Evolutionary conservation across 139 green algal genomes (phyloP).

Genomic region (Asterochloris sp.): DNA sequence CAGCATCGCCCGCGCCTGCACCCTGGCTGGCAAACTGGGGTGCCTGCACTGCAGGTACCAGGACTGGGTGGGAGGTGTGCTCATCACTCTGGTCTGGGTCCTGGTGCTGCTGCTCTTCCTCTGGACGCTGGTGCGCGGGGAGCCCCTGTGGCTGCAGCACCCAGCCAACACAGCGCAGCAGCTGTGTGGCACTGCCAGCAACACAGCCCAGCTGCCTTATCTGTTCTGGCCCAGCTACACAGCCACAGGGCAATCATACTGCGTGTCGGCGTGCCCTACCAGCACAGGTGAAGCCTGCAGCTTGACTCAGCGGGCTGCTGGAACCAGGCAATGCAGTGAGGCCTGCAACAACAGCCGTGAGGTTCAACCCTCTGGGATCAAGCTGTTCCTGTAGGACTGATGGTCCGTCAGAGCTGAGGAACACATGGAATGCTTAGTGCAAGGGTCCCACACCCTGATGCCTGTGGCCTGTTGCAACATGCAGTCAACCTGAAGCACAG

Average conservation of each 20-base stretch:
- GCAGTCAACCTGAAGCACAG: background rate
- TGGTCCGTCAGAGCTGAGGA: too few relatives aligned
- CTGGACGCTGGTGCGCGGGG: background rate
- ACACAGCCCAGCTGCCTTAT: background rate
- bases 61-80: slow-evolving; percentile 1
- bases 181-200: slow-evolving; percentile 1
- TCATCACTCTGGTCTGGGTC: background rate
- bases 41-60: slow-evolving; percentile 2
- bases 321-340: background rate
- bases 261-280: background rate
- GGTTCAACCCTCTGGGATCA: background rate
- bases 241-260: slow-evolving; percentile 2
- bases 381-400: background rate
- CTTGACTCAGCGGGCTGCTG: background rate
- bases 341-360: background rate
- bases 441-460: background rate
- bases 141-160: slow-evolving; percentile 14
- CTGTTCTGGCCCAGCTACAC: slow-evolving; percentile 1
- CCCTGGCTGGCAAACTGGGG: background rate
- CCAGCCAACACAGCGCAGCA: slow-evolving; percentile 6
- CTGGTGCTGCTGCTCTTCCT: background rate
- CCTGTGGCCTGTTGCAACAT: background rate
- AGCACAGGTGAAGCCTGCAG: background rate
- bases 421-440: background rate
- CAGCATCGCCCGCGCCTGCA: too few relatives aligned